Conservation (phyloP, 2,329 filamentous ascomycete species). For the Epichloe gansuensis region DNA sequence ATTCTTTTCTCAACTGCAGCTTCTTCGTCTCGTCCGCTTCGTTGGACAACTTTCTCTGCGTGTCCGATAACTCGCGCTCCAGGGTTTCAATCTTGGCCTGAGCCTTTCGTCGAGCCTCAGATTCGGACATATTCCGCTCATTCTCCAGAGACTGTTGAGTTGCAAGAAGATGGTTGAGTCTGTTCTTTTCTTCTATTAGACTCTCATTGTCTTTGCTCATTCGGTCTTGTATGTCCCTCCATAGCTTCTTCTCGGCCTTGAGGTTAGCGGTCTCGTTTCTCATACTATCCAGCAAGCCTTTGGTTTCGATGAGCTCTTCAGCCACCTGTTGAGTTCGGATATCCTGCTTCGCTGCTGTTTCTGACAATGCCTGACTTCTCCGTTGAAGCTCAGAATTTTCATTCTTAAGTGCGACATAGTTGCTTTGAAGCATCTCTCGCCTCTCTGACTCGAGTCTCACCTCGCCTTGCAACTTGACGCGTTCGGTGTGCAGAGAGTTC, state of each 20-base stretch:
- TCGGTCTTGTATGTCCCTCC: slow-evolving; percentile 85
- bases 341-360: slow-evolving; percentile 81
- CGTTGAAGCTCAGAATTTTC: slow-evolving; percentile 85
- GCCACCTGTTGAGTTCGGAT: slow-evolving; percentile 81
- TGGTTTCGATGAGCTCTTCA: slow-evolving; percentile 82
- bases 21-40: slow-evolving; percentile 81
- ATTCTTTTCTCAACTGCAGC: slow-evolving; percentile 72
- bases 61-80: slow-evolving; percentile 64
- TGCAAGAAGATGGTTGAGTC: slow-evolving; percentile 70
- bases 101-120: slow-evolving; percentile 68
- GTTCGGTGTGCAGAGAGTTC: slow-evolving; percentile 67
- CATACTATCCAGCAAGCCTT: slow-evolving; percentile 71
- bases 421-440: slow-evolving; percentile 79
- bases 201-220: slow-evolving; percentile 79
- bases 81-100: slow-evolving; percentile 67
- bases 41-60: slow-evolving; percentile 71
- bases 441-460: slow-evolving; percentile 71
- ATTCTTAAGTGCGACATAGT: slow-evolving; percentile 68
- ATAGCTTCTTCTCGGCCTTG: slow-evolving; percentile 88
- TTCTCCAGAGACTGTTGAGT: slow-evolving; percentile 85
- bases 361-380: slow-evolving; percentile 62
- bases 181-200: slow-evolving; percentile 70
- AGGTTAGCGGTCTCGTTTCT: slow-evolving; percentile 85
- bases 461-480: slow-evolving; percentile 69
- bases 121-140: slow-evolving; percentile 75